A percentile compares a stretch with the other conserved stretches of the same genome.
phyloP scores from a whole-genome alignment of 2,329 filamentous ascomycete genomes.

The Aspergillus sp. region DNA sequence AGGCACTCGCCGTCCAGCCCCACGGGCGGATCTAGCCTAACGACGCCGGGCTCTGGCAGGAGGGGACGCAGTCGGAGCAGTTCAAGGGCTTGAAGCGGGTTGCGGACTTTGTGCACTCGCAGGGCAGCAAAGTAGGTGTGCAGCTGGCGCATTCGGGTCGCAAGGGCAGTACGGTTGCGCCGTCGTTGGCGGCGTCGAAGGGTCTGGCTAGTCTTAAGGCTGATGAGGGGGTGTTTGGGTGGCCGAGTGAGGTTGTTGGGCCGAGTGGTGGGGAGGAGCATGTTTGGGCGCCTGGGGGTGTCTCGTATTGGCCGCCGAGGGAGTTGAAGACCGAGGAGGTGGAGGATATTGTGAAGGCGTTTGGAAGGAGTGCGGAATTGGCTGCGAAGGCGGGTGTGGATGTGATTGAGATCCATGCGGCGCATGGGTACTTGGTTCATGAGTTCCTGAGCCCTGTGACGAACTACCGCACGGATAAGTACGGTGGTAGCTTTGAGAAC shows the following conservation, averaged over 20 bases:
- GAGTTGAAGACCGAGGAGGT: constrained; percentile 41
- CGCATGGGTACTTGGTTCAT: constrained; percentile 51
- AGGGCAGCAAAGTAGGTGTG: constrained; percentile 2
- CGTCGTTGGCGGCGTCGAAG: background rate
- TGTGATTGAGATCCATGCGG: constrained; percentile 48
- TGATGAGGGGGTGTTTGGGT: background rate
- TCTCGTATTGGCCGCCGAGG: constrained; percentile 29
- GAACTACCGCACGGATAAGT: constrained; percentile 49
- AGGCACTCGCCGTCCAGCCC: constrained; percentile 1
- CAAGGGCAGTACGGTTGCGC: constrained; percentile 7
- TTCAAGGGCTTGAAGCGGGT: constrained; percentile 6
- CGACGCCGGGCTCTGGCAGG: constrained; percentile 3
- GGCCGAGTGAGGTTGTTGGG: constrained; percentile 4
- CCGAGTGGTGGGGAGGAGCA: constrained; percentile 3
- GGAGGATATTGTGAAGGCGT: constrained; percentile 38
- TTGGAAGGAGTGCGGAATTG: constrained; percentile 43
- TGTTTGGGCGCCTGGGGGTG: background rate
- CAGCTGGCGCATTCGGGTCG: constrained; percentile 6
- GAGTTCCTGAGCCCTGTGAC: constrained; percentile 48
- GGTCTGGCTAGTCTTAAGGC: constrained; percentile 1
- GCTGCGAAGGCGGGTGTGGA: constrained; percentile 55
- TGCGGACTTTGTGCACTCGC: constrained; percentile 7
- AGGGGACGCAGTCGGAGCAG: constrained; percentile 52
- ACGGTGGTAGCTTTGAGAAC: constrained; percentile 50
- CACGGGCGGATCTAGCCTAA: constrained; percentile 8